Evolutionary conservation across 164 flowering plant species (phyloP), one percentile per base, ranked within the genome.

Genomic region (Magnolia kwangsiensis): DNA sequence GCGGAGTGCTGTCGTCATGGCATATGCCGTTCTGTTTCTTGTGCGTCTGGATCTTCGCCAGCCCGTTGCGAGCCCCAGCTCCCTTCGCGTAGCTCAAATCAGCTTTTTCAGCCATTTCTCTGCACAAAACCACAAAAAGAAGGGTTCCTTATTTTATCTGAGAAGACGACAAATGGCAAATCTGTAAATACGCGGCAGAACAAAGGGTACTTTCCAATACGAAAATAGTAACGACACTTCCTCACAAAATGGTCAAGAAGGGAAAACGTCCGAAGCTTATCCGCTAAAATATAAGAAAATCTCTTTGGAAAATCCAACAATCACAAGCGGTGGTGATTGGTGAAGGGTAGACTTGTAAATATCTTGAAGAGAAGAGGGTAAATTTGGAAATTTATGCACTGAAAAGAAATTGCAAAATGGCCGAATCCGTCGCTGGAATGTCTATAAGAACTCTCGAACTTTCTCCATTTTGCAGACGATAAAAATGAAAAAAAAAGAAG

Each of bases 1-100:
- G 80, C 19, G 91, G 68, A 19, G 81, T 67, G 20, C 85, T 86
- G 80, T 87, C 91, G 50, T 90, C 95, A 69, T 91, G 95, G 77
- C 95, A 87, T 76, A 89, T 84, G 29, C 81, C 90, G 82, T 75
- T 81, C 67, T 74, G 76, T 63, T 74, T 45, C 45, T 80, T 86
- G 50, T 73, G 63, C 55, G 87, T 74, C 37, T 84, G 82, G 59
- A 89, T 87, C 86, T 75, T 84, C 63, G 85, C 64, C 73, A 88
- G 79, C 50, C 86, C 89, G 49, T 85, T 84, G 4, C 64, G 51
- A n/a, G 85, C 73, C 50, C 70, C 37, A 45, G 20, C 76, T 10
- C 77, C 82, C 73, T 67, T 78, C 11, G 78, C 51, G 23, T 80
- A 83, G 72, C 84, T 83, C 77, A 84, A 82, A 8, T 80, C 82